A percentile compares a stretch with the other conserved stretches of the same genome.
These are phyloP conservation scores for Boletus tylopilopsis DNA, from an alignment of 768 basidiomycete species.

Conservation along the genomic window DNA sequence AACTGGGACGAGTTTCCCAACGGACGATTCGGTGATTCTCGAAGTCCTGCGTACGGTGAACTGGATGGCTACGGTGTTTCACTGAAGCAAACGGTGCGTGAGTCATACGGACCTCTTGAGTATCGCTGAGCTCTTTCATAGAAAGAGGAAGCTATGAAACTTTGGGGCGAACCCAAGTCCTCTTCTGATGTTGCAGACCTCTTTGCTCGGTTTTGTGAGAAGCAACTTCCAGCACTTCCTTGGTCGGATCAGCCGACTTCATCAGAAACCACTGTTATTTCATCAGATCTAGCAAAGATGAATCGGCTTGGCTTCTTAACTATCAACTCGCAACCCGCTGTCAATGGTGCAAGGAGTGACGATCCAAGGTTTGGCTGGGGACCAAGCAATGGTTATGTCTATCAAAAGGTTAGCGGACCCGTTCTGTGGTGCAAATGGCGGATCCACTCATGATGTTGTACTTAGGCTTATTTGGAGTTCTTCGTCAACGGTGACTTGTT, in stretches of 20 bases:
- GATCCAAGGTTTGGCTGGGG: constrained; percentile 92
- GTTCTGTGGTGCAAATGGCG: background rate
- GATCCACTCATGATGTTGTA: constrained; percentile 2
- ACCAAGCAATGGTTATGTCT: constrained; percentile 88
- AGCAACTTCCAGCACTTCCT: constrained; percentile 73
- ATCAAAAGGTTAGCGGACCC: constrained; percentile 71
- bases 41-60: constrained; percentile 97
- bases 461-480: constrained; percentile 92
- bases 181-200: constrained; percentile 64
- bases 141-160: constrained; percentile 82
- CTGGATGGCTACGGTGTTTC: constrained; percentile 94
- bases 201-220: constrained; percentile 81
- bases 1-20: constrained; percentile 99
- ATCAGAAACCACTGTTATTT: constrained; percentile 78
- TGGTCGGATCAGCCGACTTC: constrained; percentile 94
- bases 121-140: constrained; percentile 37
- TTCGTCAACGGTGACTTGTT: constrained; percentile 80
- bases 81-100: constrained; percentile 79
- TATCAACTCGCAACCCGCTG: constrained; percentile 96
- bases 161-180: constrained; percentile 82
- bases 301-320: constrained; percentile 93
- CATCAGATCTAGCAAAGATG: constrained; percentile 73
- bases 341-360: constrained; percentile 83
- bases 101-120: background rate
- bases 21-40: constrained; percentile 95